Conservation (phyloP, 1,284 basidiomycete genomes). For the Bondarzewia mesenterica region DNA sequence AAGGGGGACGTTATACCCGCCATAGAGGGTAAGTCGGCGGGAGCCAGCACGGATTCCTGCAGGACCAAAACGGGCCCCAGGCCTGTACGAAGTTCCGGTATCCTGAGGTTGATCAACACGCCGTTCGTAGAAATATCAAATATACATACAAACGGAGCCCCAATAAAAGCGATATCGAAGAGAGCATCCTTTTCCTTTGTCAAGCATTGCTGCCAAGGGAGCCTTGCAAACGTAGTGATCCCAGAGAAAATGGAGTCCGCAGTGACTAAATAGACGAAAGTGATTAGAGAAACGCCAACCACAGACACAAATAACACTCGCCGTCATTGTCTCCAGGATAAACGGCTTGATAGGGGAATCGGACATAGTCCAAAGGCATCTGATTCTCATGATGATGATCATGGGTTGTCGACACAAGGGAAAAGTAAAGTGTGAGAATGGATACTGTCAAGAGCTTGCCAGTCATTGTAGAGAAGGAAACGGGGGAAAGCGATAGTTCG, state of each 20-base stretch:
- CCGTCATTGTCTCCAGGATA: conserved; percentile 53
- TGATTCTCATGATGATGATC: conserved; percentile 41
- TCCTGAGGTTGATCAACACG: conserved; percentile 33
- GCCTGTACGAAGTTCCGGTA: conserved; percentile 68
- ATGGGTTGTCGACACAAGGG: conserved; percentile 20
- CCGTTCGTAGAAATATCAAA: conserved; percentile 3
- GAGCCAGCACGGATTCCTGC: conserved; percentile 70
- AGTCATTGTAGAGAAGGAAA: not conserved
- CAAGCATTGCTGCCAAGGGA: conserved; percentile 70
- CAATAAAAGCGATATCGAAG: conserved; percentile 74
- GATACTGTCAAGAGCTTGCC: not conserved
- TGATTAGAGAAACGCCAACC: not conserved
- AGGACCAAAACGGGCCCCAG: conserved; percentile 75
- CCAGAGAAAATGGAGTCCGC: conserved; percentile 67
- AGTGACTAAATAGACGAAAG: conserved; percentile 36
- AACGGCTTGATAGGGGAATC: conserved; percentile 48
- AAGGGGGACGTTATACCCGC: conserved; percentile 70
- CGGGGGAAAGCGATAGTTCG: not conserved
- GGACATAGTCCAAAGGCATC: conserved; percentile 56
- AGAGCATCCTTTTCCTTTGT: conserved; percentile 42
- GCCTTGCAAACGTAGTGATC: conserved; percentile 67
- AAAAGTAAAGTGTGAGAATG: not conserved
- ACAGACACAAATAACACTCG: conserved; percentile 14
- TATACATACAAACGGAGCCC: conserved; percentile 63
- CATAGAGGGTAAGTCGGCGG: conserved; percentile 63